Evolutionary conservation across 306 rosid genomes (phyloP), one percentile per base, ranked within the genome.

Genomic region (Erythrophleum fordii): DNA sequence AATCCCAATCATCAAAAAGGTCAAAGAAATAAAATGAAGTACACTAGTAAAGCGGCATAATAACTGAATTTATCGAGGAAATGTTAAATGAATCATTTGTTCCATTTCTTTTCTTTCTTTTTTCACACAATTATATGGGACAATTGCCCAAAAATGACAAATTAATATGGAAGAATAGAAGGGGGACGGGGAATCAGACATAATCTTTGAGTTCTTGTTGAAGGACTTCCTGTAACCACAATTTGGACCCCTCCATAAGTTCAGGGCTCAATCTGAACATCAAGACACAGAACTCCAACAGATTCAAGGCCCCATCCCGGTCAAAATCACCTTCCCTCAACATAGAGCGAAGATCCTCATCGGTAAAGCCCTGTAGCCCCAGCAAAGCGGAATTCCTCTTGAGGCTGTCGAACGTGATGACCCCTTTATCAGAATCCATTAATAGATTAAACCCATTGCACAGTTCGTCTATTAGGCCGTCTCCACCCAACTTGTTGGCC

Each of bases 181-280:
- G 41, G 31, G 5, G 2, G 2, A 28, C n/a, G n/a, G n/a, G n/a
- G 10, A 14, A 25, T 80, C 45, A 82, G 31, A 55, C 52, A 73
- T 0, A 77, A 51, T 86, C 78, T 44, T 76, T 35, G 20, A 90
- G 74, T 45, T 94, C 91, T 5, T 81, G 91, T 55, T 86, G 77
- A 69, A 92, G 83, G 56, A 78, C 85, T 56, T 92, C 80, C 5
- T 92, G 92, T 11, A 94, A 81, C 95, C 92, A 92, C 58, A 87
- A 12, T 5, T 79, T 25, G 0, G 94, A 92, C 3, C 89, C 93
- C 4, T 89, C 93, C 98, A 94, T 94, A 59, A 94, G 90, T 45
- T 89, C 94, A 74, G 98, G 98, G 73, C 98, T 92, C 76, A 94
- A 80, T 86, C 97, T 89, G 75, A 94, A 94, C 97, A 92, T 94